Evolutionary conservation across 1,284 basidiomycete species (phyloP).

Genomic region (Melampsora americana): DNA sequence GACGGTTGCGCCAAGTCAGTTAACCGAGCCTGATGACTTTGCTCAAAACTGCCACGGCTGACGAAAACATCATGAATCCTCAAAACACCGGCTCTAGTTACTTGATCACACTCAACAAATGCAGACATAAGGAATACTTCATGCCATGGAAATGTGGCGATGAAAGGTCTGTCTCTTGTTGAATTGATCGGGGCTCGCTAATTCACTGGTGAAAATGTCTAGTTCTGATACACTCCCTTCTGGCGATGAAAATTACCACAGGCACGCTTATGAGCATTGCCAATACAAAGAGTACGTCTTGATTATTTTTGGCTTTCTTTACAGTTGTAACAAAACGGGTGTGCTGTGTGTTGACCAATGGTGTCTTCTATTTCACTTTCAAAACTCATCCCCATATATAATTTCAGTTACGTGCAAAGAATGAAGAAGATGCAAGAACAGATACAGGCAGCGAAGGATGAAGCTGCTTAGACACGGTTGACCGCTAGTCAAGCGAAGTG

Average conservation of each 20-base stretch:
- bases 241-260: background rate
- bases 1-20: slow-evolving; percentile 42
- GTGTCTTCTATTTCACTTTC: background rate
- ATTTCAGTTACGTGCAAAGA: slow-evolving; percentile 30
- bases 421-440: slow-evolving; percentile 44
- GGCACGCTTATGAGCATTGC: slow-evolving; percentile 44
- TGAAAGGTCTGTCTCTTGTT: slow-evolving; percentile 29
- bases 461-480: slow-evolving; percentile 6
- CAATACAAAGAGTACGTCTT: slow-evolving; percentile 43
- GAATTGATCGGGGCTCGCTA: background rate
- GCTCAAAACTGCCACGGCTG: background rate
- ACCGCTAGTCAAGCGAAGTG: too few species aligned
- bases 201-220: background rate
- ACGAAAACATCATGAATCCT: background rate
- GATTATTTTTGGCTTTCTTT: background rate
- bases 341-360: background rate
- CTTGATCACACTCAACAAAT: slow-evolving; percentile 43
- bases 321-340: background rate
- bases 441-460: slow-evolving; percentile 37
- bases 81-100: slow-evolving; percentile 13
- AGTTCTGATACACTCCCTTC: background rate
- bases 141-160: slow-evolving; percentile 44
- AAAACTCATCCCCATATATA: background rate
- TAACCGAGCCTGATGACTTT: background rate
- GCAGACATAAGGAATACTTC: slow-evolving; percentile 40